phyloP scores from a whole-genome alignment of 148 eudicot genomes.

The Nepenthes gracilis region DNA sequence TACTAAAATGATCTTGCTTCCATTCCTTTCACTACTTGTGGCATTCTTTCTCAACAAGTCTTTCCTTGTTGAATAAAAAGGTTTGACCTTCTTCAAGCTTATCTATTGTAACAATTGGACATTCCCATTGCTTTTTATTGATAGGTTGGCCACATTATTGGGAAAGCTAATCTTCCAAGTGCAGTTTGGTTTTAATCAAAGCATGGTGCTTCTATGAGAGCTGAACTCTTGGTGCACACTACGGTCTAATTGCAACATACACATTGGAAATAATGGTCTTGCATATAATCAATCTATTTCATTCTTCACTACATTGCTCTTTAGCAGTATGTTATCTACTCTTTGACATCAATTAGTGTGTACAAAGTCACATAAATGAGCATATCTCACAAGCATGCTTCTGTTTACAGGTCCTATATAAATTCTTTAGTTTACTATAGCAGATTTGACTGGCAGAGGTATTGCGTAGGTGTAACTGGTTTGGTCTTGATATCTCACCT shows the following conservation, averaged over 20 bases:
- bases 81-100: no score
- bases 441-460: slow-evolving; percentile 38
- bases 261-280: slow-evolving; percentile 42
- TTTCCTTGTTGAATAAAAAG: no score
- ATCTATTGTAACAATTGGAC: background rate
- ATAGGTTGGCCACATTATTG: slow-evolving; percentile 35
- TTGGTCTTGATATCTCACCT: slow-evolving; percentile 23
- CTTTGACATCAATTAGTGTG: background rate
- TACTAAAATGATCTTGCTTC: no score
- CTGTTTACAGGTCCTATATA: slow-evolving; percentile 32
- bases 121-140: background rate
- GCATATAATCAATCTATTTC: slow-evolving; percentile 32
- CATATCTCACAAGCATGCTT: background rate
- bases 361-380: background rate
- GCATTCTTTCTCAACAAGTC: no score
- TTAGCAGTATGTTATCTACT: slow-evolving; percentile 26
- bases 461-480: slow-evolving; percentile 31
- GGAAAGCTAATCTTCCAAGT: slow-evolving; percentile 44
- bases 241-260: slow-evolving; percentile 50
- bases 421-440: slow-evolving; percentile 42
- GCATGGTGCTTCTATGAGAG: slow-evolving; percentile 67
- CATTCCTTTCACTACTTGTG: no score
- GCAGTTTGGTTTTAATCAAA: slow-evolving; percentile 43
- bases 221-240: slow-evolving; percentile 34
- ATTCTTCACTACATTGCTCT: slow-evolving; percentile 27